These are phyloP conservation scores for Saccharomyces mikatae DNA, from an alignment of 805 yeast genomes.

Conservation along the genomic window DNA sequence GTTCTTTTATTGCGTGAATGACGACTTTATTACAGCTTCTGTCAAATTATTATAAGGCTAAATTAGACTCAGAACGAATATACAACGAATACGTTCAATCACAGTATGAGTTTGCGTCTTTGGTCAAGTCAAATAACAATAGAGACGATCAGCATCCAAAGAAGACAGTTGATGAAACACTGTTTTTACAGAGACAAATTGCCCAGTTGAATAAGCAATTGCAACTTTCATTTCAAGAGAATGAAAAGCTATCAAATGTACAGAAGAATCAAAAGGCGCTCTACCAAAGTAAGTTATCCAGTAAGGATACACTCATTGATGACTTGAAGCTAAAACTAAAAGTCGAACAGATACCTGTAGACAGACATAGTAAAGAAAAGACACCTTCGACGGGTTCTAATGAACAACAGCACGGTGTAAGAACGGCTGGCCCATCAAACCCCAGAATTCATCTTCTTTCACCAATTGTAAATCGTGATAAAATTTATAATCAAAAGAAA, in stretches of 20 bases:
- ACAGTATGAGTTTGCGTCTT: not conserved
- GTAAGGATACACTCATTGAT: not conserved
- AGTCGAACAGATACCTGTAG: not conserved
- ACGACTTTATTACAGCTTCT: constrained; percentile 19
- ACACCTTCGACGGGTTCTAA: not conserved
- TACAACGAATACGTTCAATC: constrained; percentile 9
- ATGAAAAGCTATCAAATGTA: constrained; percentile 27
- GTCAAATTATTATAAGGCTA: constrained; percentile 24
- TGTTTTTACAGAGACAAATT: constrained; percentile 31
- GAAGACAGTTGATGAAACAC: constrained; percentile 25
- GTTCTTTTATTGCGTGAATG: constrained; percentile 8
- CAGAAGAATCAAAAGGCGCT: constrained; percentile 30
- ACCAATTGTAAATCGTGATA: not conserved
- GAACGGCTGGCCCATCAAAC: not conserved
- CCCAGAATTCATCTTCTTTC: not conserved
- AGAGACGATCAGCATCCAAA: not conserved
- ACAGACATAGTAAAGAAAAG: not conserved
- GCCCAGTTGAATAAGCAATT: constrained; percentile 29
- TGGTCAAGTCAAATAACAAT: not conserved
- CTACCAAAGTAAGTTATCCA: constrained; percentile 25
- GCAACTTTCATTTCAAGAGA: constrained; percentile 23
- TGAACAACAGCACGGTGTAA: not conserved
- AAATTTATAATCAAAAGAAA: not conserved
- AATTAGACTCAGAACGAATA: constrained; percentile 22
- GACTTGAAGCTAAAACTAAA: not conserved